These are phyloP conservation scores for Fusarium mundagurra DNA, from an alignment of 2,329 filamentous ascomycete genomes.

Conservation along the genomic window DNA sequence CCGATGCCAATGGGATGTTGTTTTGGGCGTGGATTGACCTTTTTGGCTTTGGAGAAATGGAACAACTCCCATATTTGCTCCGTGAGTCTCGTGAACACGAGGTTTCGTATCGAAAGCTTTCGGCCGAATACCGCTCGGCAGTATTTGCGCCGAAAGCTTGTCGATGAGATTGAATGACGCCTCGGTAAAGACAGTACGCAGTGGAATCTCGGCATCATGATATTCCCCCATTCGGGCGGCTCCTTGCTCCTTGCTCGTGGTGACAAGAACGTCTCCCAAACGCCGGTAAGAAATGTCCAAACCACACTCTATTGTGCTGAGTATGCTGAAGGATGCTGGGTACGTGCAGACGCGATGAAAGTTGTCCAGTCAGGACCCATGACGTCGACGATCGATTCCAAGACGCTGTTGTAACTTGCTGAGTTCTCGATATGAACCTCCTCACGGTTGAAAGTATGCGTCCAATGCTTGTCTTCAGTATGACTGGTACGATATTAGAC, in stretches of 20 bases:
- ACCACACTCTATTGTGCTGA: background rate
- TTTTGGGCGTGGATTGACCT: background rate
- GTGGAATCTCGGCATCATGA: background rate
- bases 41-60: background rate
- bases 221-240: background rate
- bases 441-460: background rate
- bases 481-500: fast-evolving
- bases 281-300: background rate
- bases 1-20: fast-evolving
- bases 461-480: background rate
- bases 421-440: fast-evolving
- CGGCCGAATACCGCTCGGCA: background rate
- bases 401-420: background rate
- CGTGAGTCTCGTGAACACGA: background rate
- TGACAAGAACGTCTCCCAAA: background rate
- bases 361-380: background rate
- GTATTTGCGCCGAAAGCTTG: background rate
- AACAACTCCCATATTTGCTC: background rate
- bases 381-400: background rate
- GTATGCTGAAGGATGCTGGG: background rate
- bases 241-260: background rate
- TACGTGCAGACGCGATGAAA: background rate
- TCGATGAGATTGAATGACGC: background rate
- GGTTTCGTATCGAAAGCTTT: background rate
- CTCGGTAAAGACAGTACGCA: background rate